Percentiles rank a stretch among this genome's conserved stretches.
Evolutionary conservation across 805 yeast genomes (phyloP).

Genomic region (Wickerhamomyces bovis): DNA sequence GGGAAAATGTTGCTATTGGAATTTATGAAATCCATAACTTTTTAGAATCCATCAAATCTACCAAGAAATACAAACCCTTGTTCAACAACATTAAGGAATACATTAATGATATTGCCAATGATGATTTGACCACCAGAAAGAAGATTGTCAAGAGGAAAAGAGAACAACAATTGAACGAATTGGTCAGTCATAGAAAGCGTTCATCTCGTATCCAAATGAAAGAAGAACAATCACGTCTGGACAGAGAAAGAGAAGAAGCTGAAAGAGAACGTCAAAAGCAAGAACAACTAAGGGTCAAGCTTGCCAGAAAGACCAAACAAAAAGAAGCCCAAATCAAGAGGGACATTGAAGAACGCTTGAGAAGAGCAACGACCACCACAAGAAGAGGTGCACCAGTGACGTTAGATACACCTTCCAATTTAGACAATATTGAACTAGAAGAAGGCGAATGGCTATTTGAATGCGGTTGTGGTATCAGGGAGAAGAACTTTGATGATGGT

Average conservation of each 20-base stretch:
- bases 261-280: conserved; percentile 12
- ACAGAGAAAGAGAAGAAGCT: conserved; percentile 37
- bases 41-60: conserved; percentile 22
- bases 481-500: conserved; percentile 32
- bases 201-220: conserved; percentile 70
- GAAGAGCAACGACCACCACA: conserved; percentile 10
- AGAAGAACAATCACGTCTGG: conserved; percentile 48
- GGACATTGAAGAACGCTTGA: conserved; percentile 22
- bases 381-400: conserved; percentile 21
- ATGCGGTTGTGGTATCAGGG: conserved; percentile 31
- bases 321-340: conserved; percentile 17
- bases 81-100: conserved; percentile 26
- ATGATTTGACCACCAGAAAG: conserved; percentile 50
- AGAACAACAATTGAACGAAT: conserved; percentile 55
- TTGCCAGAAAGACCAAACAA: conserved; percentile 25
- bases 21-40: conserved; percentile 37
- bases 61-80: conserved; percentile 27
- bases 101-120: conserved; percentile 31
- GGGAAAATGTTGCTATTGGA: conserved; percentile 37
- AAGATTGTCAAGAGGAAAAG: conserved; percentile 49
- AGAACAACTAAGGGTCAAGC: conserved; percentile 39
- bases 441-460: conserved; percentile 34
- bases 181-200: conserved; percentile 64
- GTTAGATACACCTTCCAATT: conserved; percentile 21
- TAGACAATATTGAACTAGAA: conserved; percentile 24